Percentiles rank a stretch among this genome's conserved stretches.
These are phyloP conservation scores for Turnera subulata DNA, from an alignment of 345 rosid genomes.

Conservation along the genomic window DNA sequence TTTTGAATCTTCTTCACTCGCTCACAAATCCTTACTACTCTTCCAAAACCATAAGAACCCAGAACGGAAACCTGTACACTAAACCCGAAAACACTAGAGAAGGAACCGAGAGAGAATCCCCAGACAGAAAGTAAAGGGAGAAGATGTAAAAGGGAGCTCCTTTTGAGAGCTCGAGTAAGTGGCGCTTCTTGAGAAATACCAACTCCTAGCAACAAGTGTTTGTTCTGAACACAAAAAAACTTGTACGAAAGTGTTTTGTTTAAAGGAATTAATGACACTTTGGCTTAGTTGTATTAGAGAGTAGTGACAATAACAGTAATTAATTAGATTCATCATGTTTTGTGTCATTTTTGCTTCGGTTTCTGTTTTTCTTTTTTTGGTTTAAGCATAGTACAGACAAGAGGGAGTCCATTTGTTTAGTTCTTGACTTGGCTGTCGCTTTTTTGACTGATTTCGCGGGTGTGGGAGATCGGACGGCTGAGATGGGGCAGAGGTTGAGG, in stretches of 20 bases:
- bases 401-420: neutral
- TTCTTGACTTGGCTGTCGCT: neutral
- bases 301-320: no score
- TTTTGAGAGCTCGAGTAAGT: no score
- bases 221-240: neutral
- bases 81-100: neutral
- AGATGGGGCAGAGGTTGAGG: slow-evolving; percentile 2
- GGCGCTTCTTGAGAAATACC: no score
- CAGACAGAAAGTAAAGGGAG: slow-evolving; percentile 12
- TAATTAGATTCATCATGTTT: no score
- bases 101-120: neutral
- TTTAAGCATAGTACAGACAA: neutral
- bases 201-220: neutral
- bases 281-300: no score
- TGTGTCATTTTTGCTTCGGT: no score
- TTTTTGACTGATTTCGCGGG: no score
- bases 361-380: neutral
- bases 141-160: slow-evolving; percentile 17
- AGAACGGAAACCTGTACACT: neutral
- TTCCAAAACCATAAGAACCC: slow-evolving; percentile 27
- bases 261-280: no score
- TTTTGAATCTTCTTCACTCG: slow-evolving; percentile 4
- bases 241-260: neutral
- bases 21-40: slow-evolving; percentile 9
- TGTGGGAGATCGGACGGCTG: slow-evolving; percentile 13